Evolutionary conservation across 331 rosid species (phyloP).

Genomic region (Dryas integrifolia): DNA sequence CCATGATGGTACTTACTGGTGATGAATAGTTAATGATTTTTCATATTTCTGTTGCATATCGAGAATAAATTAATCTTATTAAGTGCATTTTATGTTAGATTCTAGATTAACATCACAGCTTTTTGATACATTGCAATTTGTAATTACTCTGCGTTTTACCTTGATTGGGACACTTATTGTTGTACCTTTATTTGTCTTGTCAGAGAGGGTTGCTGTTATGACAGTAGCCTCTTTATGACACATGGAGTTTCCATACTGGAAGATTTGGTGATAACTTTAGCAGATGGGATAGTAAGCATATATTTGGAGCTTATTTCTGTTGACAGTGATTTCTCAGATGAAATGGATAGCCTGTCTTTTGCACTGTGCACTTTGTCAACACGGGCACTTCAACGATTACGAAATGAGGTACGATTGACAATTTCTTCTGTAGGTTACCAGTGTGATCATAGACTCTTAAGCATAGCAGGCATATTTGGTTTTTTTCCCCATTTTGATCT

Average conservation of each 20-base stretch:
- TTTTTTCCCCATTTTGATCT: constrained; percentile 1
- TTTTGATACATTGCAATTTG: constrained; percentile 11
- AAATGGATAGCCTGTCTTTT: constrained; percentile 53
- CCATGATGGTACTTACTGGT: constrained; percentile 3
- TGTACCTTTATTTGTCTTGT: constrained; percentile 21
- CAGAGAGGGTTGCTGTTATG: constrained; percentile 68
- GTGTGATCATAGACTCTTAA: constrained; percentile 5
- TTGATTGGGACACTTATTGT: constrained; percentile 26
- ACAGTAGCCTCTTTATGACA: constrained; percentile 47
- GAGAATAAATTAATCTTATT: background rate
- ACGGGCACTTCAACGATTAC: constrained; percentile 82
- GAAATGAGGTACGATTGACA: constrained; percentile 66
- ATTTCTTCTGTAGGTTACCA: background rate
- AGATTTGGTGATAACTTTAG: constrained; percentile 79
- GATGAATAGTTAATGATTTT: background rate
- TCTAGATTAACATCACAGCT: background rate
- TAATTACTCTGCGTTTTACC: background rate
- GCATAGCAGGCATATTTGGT: background rate
- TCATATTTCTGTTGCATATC: background rate
- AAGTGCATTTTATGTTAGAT: constrained; percentile 2
- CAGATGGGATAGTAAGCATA: constrained; percentile 79
- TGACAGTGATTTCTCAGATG: constrained; percentile 70
- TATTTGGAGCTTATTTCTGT: constrained; percentile 90
- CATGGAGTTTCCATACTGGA: constrained; percentile 84
- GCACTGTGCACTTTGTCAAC: constrained; percentile 78